Conservation (phyloP, 352 stramenopile species). For the Globisporangium yorkense region DNA sequence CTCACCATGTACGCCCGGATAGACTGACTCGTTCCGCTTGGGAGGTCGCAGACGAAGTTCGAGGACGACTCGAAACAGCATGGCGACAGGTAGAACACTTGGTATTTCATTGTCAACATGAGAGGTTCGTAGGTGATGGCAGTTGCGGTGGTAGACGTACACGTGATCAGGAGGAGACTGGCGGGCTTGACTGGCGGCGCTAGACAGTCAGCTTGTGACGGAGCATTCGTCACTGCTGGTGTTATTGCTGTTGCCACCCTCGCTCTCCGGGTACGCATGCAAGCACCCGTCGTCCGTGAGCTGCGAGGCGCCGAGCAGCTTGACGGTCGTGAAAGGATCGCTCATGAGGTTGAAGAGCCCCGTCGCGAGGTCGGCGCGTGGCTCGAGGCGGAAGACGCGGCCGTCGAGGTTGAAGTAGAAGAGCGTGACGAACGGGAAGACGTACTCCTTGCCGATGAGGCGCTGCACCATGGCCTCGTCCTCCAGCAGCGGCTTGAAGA, state of each 20-base stretch:
- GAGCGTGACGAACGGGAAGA: conserved; percentile 42
- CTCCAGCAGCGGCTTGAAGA: conserved; percentile 48
- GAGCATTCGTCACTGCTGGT: background rate
- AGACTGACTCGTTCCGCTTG: background rate
- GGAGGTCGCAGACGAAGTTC: background rate
- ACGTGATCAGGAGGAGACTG: background rate
- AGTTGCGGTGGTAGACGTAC: background rate
- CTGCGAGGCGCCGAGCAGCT: conserved; percentile 43
- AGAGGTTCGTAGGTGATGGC: background rate
- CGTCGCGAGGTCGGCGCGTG: conserved; percentile 37
- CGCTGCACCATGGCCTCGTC: conserved; percentile 59
- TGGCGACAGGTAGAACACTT: background rate
- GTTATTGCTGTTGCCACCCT: background rate
- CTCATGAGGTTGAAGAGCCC: conserved; percentile 47
- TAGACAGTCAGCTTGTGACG: background rate
- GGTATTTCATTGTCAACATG: background rate
- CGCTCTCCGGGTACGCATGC: conserved; percentile 35
- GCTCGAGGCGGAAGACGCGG: conserved; percentile 46
- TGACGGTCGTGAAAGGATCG: conserved; percentile 50
- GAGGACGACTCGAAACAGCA: background rate
- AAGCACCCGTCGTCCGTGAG: conserved; percentile 46
- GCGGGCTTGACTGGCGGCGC: too few relatives aligned
- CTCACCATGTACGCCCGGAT: conserved; percentile 49
- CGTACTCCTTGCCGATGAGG: conserved; percentile 52
- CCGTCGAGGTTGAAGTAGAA: conserved; percentile 52